Conservation (phyloP, 306 rosid species). For the Parietaria judaica region DNA sequence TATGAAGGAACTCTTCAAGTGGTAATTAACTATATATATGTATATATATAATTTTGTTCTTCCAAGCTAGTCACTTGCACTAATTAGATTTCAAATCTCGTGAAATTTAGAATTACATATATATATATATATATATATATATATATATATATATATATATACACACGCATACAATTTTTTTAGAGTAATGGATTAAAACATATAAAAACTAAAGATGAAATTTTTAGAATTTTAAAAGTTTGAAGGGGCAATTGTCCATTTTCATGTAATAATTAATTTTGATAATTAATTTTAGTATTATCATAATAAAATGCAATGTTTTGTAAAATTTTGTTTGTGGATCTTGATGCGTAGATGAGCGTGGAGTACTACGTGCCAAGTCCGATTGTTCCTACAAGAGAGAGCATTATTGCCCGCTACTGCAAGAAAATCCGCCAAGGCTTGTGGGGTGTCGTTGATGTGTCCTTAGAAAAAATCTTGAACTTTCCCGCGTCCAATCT, state of each 20-base stretch:
- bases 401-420: conserved; percentile 45
- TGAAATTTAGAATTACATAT: too few relatives aligned
- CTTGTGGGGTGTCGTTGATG: conserved; percentile 53
- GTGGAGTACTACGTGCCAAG: conserved; percentile 43
- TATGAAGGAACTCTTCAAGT: conserved; percentile 40
- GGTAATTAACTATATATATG: conserved; percentile 24
- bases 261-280: not conserved
- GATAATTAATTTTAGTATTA: not conserved
- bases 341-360: conserved; percentile 24
- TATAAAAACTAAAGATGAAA: too few relatives aligned
- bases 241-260: not conserved
- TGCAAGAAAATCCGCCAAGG: conserved; percentile 28
- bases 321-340: not conserved
- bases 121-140: too few relatives aligned
- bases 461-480: conserved; percentile 40
- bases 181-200: too few relatives aligned
- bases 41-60: not conserved
- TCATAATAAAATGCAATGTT: too few relatives aligned
- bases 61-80: not conserved
- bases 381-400: conserved; percentile 27
- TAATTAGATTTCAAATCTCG: not conserved
- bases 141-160: too few relatives aligned
- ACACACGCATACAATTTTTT: too few relatives aligned
- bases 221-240: too few relatives aligned
- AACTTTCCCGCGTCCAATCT: conserved; percentile 22